phyloP scores from a whole-genome alignment of 1,284 basidiomycete genomes.

The Puccinia hordei region DNA sequence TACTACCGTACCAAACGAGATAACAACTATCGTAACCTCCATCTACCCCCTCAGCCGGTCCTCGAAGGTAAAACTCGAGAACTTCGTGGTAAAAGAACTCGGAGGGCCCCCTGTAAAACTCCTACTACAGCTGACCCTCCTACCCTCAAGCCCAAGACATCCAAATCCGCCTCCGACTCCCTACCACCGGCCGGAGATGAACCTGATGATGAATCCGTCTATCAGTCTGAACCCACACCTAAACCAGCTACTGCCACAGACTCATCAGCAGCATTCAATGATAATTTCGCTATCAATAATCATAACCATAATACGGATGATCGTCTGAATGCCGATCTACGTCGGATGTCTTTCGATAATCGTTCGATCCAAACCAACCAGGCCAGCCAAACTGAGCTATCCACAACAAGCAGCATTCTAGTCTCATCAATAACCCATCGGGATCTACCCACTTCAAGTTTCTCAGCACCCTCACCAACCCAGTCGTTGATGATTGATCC shows the following conservation, averaged over 20 bases:
- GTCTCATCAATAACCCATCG: conserved; percentile 9
- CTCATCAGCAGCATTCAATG: background rate
- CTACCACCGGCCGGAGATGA: conserved; percentile 17
- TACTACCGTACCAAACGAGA: conserved; percentile 51
- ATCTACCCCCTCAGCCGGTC: conserved; percentile 17
- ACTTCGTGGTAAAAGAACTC: conserved; percentile 37
- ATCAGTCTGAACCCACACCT: conserved; percentile 19
- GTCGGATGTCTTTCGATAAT: conserved; percentile 11
- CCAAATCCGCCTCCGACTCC: background rate
- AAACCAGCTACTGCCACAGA: conserved; percentile 2
- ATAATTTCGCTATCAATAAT: background rate
- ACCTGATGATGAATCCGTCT: conserved; percentile 26
- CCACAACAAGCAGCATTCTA: background rate
- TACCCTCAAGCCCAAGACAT: conserved; percentile 14
- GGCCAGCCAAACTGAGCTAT: background rate
- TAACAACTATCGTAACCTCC: conserved; percentile 47
- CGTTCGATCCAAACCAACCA: conserved; percentile 1
- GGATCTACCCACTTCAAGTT: background rate
- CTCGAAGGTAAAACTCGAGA: conserved; percentile 35
- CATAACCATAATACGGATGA: conserved; percentile 11
- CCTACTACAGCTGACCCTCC: background rate
- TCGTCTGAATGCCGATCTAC: conserved; percentile 15
- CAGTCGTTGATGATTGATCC: conserved; percentile 2
- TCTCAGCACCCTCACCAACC: conserved; percentile 9
- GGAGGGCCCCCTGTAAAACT: conserved; percentile 11